Percentiles rank a stretch among this genome's conserved stretches.
phyloP scores from a whole-genome alignment of 2,329 filamentous ascomycete species.

The Geosmithia flava region DNA sequence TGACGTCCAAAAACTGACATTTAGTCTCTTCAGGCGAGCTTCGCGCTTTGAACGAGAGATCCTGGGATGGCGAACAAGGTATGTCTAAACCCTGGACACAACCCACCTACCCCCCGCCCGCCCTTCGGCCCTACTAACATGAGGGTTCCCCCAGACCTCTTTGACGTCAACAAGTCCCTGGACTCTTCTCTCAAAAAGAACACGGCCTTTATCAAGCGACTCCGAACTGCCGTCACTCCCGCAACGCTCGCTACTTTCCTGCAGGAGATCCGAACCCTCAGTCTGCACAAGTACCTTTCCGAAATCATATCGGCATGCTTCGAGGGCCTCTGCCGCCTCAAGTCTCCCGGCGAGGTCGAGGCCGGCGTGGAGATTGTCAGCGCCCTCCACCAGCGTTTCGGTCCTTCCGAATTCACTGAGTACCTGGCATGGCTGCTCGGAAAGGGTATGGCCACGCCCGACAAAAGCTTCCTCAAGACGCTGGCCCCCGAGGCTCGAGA shows the following conservation, averaged over 20 bases:
- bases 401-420: constrained; percentile 78
- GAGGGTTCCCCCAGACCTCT: constrained; percentile 53
- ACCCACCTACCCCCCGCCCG: constrained; percentile 3
- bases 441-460: constrained; percentile 80
- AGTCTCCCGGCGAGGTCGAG: constrained; percentile 81
- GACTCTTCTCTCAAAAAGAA: constrained; percentile 98
- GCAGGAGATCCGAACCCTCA: constrained; percentile 80
- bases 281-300: constrained; percentile 90
- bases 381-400: constrained; percentile 91
- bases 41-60: constrained; percentile 74
- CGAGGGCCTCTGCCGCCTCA: constrained; percentile 85
- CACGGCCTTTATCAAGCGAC: constrained; percentile 91
- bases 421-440: constrained; percentile 88
- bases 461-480: constrained; percentile 70
- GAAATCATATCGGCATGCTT: constrained; percentile 95
- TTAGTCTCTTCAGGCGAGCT: constrained; percentile 56
- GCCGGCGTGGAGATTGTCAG: constrained; percentile 87
- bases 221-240: constrained; percentile 78
- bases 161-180: constrained; percentile 64
- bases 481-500: constrained; percentile 74
- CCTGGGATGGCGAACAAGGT: constrained; percentile 87
- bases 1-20: not conserved
- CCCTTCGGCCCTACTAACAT: not conserved
- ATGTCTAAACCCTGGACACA: constrained; percentile 8
- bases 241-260: constrained; percentile 73